Conservation (phyloP, 306 rosid genomes). For the Hippophae gyantsensis region DNA sequence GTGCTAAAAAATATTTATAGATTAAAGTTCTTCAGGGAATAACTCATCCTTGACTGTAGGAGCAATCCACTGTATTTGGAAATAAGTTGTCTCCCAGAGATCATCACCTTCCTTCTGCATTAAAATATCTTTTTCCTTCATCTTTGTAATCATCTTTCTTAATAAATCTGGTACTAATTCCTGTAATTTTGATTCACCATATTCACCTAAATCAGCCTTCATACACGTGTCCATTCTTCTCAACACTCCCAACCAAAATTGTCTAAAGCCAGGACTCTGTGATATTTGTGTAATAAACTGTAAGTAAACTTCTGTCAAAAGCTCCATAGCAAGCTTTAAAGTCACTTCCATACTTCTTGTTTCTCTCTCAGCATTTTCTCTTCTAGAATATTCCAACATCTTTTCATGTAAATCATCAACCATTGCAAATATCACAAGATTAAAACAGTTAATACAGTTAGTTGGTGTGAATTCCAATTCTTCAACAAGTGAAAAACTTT, state of each 20-base stretch:
- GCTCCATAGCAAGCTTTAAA: slow-evolving; percentile 62
- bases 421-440: slow-evolving; percentile 73
- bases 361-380: slow-evolving; percentile 80
- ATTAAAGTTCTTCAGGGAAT: slow-evolving; percentile 38
- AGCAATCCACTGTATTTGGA: slow-evolving; percentile 91
- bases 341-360: slow-evolving; percentile 92
- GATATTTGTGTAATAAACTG: slow-evolving; percentile 52
- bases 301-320: slow-evolving; percentile 57
- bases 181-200: slow-evolving; percentile 48
- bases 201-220: slow-evolving; percentile 76
- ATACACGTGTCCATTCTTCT: slow-evolving; percentile 90
- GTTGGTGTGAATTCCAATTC: slow-evolving; percentile 47
- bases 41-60: slow-evolving; percentile 72
- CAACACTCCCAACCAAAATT: slow-evolving; percentile 81
- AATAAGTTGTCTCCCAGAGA: slow-evolving; percentile 69
- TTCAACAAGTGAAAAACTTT: slow-evolving; percentile 55
- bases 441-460: slow-evolving; percentile 56
- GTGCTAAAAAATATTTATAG: no score
- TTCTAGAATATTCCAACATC: slow-evolving; percentile 81
- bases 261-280: slow-evolving; percentile 41
- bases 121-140: slow-evolving; percentile 59
- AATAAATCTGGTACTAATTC: slow-evolving; percentile 54
- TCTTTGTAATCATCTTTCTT: slow-evolving; percentile 51
- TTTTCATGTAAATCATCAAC: slow-evolving; percentile 87
- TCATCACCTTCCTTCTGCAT: slow-evolving; percentile 58